phyloP scores from a whole-genome alignment of 2,329 filamentous ascomycete genomes.

The Lachnellula suecica region DNA sequence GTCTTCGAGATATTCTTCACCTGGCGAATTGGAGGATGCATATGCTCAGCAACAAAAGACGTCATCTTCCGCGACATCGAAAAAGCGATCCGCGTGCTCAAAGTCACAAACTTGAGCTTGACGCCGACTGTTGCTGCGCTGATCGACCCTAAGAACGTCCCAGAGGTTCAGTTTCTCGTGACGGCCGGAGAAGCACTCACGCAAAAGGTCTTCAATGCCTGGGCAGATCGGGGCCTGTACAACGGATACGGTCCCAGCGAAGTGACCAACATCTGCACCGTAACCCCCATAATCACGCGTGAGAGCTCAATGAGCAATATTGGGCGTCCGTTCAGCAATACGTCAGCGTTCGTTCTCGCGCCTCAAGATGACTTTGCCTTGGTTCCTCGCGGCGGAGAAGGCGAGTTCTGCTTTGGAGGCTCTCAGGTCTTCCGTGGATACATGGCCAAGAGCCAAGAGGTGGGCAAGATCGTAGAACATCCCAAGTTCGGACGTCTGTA shows the following conservation, averaged over 20 bases:
- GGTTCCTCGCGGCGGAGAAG: conserved; percentile 69
- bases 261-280: conserved; percentile 83
- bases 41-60: conserved; percentile 76
- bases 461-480: conserved; percentile 68
- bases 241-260: conserved; percentile 86
- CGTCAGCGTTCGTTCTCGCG: conserved; percentile 49
- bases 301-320: conserved; percentile 70
- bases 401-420: conserved; percentile 85
- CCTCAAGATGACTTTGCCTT: conserved; percentile 47
- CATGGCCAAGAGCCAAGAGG: conserved; percentile 63
- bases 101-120: conserved; percentile 77
- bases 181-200: conserved; percentile 82
- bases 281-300: conserved; percentile 58
- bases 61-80: conserved; percentile 73
- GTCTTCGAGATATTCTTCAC: conserved; percentile 90
- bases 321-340: conserved; percentile 73
- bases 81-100: conserved; percentile 58
- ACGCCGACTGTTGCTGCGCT: conserved; percentile 82
- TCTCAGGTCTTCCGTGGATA: conserved; percentile 79
- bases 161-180: conserved; percentile 71
- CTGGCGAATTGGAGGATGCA: conserved; percentile 74
- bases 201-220: conserved; percentile 65
- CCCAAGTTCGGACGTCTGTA: conserved; percentile 71
- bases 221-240: conserved; percentile 67
- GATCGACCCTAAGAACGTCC: conserved; percentile 67